Conservation (phyloP, 164 flowering plant species). For the Aristolochia fimbriata region DNA sequence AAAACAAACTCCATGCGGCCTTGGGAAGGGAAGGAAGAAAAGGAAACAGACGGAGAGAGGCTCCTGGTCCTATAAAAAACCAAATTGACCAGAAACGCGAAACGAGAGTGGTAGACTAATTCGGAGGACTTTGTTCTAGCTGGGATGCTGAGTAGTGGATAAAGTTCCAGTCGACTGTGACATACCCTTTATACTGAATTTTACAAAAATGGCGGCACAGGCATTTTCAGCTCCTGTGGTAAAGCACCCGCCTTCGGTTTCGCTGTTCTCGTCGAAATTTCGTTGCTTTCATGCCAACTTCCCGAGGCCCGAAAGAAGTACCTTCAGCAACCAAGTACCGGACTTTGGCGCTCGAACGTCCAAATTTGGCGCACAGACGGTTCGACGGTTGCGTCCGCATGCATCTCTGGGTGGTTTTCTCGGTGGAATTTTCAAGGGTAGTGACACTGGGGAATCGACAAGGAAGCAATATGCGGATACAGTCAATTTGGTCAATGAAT, state of each 20-base stretch:
- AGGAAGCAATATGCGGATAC: constrained; percentile 54
- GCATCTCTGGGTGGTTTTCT: constrained; percentile 54
- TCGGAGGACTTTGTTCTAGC: too few relatives aligned
- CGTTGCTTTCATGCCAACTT: constrained; percentile 7
- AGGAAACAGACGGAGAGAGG: too few relatives aligned
- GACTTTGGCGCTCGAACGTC: not conserved
- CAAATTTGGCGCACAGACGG: constrained; percentile 9
- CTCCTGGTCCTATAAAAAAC: too few relatives aligned
- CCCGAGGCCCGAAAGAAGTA: constrained; percentile 11
- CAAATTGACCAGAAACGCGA: too few relatives aligned
- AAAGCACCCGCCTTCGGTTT: constrained; percentile 7
- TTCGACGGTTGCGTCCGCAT: constrained; percentile 12
- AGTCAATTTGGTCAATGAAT: constrained; percentile 39
- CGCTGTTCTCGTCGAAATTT: constrained; percentile 11
- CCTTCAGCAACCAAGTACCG: too few relatives aligned
- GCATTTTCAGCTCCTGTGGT: constrained; percentile 5
- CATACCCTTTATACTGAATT: too few relatives aligned
- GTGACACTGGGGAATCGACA: constrained; percentile 74
- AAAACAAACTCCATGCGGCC: too few relatives aligned
- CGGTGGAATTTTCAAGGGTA: constrained; percentile 67
- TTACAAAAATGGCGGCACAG: constrained; percentile 17
- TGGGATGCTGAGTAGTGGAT: too few relatives aligned
- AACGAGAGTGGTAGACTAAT: too few relatives aligned
- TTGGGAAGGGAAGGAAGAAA: too few relatives aligned
- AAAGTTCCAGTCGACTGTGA: too few relatives aligned